Evolutionary conservation across 352 stramenopile species (phyloP), one percentile per base, ranked within the genome.

Genomic region (Pythium chondricola): DNA sequence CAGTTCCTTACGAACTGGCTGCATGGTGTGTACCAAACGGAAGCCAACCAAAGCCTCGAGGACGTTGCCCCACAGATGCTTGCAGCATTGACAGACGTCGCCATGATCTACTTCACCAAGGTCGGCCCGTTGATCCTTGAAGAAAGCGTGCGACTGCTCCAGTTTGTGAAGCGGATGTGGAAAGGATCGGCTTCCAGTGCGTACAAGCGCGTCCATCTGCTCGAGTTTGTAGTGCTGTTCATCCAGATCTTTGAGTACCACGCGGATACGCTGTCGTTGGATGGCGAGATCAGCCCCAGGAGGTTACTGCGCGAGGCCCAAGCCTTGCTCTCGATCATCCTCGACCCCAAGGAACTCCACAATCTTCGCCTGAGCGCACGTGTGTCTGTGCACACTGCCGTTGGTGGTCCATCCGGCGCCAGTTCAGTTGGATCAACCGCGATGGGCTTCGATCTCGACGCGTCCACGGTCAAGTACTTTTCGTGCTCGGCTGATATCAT

Each of bases 121-220:
- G 63, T 81, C 10, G 76, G 58, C 0, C 64, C 61, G 4, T 58
- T 67, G 17, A 41, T 85, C 30, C 48, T 88, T 10, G 16, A 36
- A 3, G 48, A 67, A 29, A 67, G 67, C 24, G 40, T 75, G 13
- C 56, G 59, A 4, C 53, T 88, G 31, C 25, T 89, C 18, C 68
- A 84, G 25, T 92, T 71, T 52, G 74, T 88, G 52, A 74, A 71
- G 43, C 62, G 71, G 14, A 72, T 71, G 6, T 90, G 80, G 53
- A 82, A 74, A 52, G 14, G 35, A 5, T 68, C 61, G 3, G 67
- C 66, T 14, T n/a, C n/a, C n/a, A n/a, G n/a, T n/a, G 69, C 65
- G 16, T 66, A 53, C 14, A 40, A 66, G 2, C 64, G 67, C 25
- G 48, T 50, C 17, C 61, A 63, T 10, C 59, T 69, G 5, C 67